A percentile compares a stretch with the other conserved stretches of the same genome.
Conservation (phyloP, 108 stramenopile genomes). For the Bacterosira constricta region DNA sequence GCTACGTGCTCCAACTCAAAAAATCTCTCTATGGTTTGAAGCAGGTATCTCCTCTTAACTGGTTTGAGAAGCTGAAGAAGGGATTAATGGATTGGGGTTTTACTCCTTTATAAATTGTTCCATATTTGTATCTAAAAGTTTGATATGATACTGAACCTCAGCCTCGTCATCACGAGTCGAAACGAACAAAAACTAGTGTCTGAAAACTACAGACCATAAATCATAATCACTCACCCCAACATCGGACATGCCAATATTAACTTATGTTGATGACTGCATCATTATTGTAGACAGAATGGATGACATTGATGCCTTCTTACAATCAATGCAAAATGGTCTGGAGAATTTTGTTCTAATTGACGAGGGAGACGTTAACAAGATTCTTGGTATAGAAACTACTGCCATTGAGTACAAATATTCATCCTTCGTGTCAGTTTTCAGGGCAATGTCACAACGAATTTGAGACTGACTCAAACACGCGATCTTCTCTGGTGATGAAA, state of each 20-base stretch:
- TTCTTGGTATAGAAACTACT: not conserved
- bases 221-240: too few species aligned
- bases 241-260: too few species aligned
- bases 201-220: too few species aligned
- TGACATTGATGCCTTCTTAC: not conserved
- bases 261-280: conserved; percentile 13
- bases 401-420: not conserved
- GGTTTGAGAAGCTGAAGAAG: not conserved
- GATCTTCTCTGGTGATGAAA: not conserved
- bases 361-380: not conserved
- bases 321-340: not conserved
- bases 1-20: not conserved
- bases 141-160: not conserved
- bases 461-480: not conserved
- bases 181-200: too few species aligned
- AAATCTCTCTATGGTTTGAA: conserved; percentile 9
- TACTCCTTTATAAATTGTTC: not conserved
- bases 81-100: not conserved
- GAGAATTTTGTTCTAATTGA: not conserved
- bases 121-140: not conserved
- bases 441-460: not conserved
- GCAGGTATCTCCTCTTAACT: conserved; percentile 7
- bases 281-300: not conserved
- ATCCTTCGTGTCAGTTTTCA: not conserved
- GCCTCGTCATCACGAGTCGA: too few species aligned